phyloP scores from a whole-genome alignment of 306 rosid genomes.

The Glycine latifolia region DNA sequence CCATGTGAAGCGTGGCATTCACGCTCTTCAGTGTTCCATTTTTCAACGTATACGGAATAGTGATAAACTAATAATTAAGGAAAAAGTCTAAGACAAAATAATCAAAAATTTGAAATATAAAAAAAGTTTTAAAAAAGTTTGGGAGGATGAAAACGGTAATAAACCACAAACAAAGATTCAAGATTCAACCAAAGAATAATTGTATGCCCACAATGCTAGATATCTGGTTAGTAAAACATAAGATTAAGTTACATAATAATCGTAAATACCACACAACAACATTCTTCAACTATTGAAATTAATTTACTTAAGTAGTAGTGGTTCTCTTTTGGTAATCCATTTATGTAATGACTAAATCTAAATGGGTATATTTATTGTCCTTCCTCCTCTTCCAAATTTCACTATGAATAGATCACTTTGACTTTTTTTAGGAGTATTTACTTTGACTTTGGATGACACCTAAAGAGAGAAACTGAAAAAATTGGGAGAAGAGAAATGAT shows the following conservation, averaged over 20 bases:
- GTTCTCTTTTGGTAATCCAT: not conserved
- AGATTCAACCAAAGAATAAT: constrained; percentile 42
- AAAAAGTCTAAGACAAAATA: constrained; percentile 1
- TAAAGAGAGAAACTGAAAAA: not conserved
- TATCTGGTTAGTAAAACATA: not conserved
- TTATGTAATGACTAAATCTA: not conserved
- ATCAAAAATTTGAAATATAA: constrained; percentile 15
- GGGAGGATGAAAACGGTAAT: not conserved
- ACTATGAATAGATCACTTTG: not conserved
- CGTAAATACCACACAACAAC: not conserved
- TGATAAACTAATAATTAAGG: not conserved
- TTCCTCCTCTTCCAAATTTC: not conserved
- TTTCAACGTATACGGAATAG: not conserved
- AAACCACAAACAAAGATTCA: constrained; percentile 3
- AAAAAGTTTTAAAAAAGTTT: not conserved
- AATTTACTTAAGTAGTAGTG: not conserved
- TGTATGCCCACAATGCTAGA: constrained; percentile 43
- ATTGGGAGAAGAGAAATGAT: too few species aligned
- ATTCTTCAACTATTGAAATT: not conserved
- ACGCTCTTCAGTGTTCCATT: constrained; percentile 26
- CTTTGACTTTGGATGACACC: not conserved
- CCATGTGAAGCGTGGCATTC: constrained; percentile 20
- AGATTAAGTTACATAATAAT: constrained; percentile 28
- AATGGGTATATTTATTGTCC: not conserved
- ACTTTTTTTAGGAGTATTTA: not conserved